Evolutionary conservation across 208 protist species (phyloP), one percentile per base, ranked within the genome.

Genomic region (Eutreptiella sp.): DNA sequence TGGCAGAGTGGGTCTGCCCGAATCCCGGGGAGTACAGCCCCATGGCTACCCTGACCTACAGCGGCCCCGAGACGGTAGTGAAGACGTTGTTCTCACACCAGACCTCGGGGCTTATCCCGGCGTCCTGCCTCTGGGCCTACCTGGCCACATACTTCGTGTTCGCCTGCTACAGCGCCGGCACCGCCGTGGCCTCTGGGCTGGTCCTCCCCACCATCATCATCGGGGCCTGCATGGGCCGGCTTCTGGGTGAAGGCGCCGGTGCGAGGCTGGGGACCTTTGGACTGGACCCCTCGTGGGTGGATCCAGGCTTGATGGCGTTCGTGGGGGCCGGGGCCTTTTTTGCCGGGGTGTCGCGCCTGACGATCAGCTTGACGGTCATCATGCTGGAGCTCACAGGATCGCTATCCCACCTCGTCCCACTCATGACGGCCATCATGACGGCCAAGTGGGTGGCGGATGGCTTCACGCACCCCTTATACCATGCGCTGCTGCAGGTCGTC

Each of bases 381-480:
- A 86, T 96, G 82, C 76, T 94, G 27, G 88, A 96, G 73, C 74
- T 93, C 0, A 90, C 89, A n/a, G 87, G 86, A 32, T 86, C 94
- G 65, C 65, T 94, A 29, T 85, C 87, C 66, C 93, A 92, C 64
- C 66, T 92, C 26, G 74, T 96, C 23, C 89, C 90, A 23, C 83
- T 94, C 27, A 96, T 96, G 90, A 76, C 90, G 32, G 80, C 85
- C 16, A 85, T 92, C 21, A 84, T 94, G 32, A 78, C 91, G 73
- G 79, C 84, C 28, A 94, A 93, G 60, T 79, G 76, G 5, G 83
- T 90, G 16, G 90, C 82, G 3, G 87, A 94, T 66, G 75, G 75
- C 59, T 73, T 90, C 31, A 77, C 77, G 45, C 83, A 90, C 64
- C 78, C 86, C 34, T 75, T 95, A 34, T 94, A 93, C 63, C 84